A percentile compares a stretch with the other conserved stretches of the same genome.
Conservation (phyloP, 2,329 filamentous ascomycete species). For the Fusarium oligoseptatum region DNA sequence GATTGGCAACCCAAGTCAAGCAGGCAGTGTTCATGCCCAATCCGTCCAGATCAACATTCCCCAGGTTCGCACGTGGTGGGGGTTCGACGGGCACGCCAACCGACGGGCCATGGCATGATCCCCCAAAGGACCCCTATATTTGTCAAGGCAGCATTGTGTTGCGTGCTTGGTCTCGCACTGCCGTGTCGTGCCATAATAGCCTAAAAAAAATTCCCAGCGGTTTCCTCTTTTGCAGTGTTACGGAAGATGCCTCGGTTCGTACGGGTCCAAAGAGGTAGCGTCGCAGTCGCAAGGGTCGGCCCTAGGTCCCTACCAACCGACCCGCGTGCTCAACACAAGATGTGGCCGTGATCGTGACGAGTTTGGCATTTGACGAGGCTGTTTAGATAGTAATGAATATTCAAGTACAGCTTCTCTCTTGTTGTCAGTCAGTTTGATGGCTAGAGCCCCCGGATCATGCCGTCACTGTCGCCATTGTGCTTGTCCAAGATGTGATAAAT, state of each 20-base stretch:
- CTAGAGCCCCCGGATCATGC: background rate
- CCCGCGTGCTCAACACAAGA: background rate
- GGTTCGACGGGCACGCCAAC: background rate
- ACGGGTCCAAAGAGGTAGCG: background rate
- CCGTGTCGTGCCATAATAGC: background rate
- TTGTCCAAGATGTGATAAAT: background rate
- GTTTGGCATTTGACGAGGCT: background rate
- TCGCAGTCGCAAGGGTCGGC: conserved; percentile 8
- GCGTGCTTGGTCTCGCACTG: background rate
- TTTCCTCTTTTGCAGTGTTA: background rate
- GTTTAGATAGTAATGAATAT: background rate
- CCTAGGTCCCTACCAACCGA: background rate
- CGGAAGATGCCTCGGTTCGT: background rate
- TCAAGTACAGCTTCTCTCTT: background rate
- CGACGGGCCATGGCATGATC: background rate
- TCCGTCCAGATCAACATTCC: background rate
- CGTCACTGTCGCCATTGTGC: background rate
- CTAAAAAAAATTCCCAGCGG: background rate
- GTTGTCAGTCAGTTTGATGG: too few relatives aligned
- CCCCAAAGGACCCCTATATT: background rate
- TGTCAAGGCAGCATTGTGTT: background rate
- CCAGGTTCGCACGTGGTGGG: background rate
- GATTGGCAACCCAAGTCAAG: background rate
- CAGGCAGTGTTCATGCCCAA: background rate
- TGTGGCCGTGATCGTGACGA: background rate